Conservation (phyloP, 179 eudicot species). For the Carnegiea gigantea region DNA sequence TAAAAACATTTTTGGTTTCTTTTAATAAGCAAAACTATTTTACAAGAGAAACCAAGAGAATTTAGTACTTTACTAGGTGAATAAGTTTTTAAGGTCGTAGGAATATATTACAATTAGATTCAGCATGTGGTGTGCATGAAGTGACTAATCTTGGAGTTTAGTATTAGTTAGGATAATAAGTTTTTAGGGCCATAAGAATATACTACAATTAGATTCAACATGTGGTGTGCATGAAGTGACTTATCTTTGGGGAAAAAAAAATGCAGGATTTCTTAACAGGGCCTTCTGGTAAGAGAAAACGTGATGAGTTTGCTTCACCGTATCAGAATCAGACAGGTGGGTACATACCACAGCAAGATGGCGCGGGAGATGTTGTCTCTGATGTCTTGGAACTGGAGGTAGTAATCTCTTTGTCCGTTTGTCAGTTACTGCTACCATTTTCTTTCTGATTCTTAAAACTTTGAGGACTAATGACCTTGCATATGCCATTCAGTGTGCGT, state of each 20-base stretch:
- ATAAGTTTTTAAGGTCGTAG: not conserved
- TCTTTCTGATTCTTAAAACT: not conserved
- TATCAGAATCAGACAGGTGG: constrained; percentile 56
- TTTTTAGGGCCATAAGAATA: not conserved
- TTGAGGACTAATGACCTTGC: not conserved
- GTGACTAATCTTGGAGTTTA: constrained; percentile 4
- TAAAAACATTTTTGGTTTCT: not conserved
- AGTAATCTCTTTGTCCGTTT: constrained; percentile 18
- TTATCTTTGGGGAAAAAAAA: not conserved
- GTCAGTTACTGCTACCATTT: constrained; percentile 1
- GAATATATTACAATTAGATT: not conserved
- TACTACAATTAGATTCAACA: not conserved
- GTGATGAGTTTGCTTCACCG: constrained; percentile 68
- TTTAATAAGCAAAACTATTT: not conserved
- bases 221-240: constrained; percentile 1
- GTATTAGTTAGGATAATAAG: too few relatives aligned
- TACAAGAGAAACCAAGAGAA: not conserved
- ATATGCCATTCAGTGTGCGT: not conserved
- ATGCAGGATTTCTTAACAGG: constrained; percentile 69
- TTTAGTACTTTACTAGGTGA: not conserved
- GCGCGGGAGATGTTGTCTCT: constrained; percentile 59
- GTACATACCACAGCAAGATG: constrained; percentile 90
- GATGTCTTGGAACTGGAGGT: constrained; percentile 60
- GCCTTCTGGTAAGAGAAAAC: constrained; percentile 77
- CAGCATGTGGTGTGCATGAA: not conserved